A percentile compares a stretch with the other conserved stretches of the same genome.
phyloP scores from a whole-genome alignment of 495 filamentous ascomycete species.

The Cercophora newfieldiana region DNA sequence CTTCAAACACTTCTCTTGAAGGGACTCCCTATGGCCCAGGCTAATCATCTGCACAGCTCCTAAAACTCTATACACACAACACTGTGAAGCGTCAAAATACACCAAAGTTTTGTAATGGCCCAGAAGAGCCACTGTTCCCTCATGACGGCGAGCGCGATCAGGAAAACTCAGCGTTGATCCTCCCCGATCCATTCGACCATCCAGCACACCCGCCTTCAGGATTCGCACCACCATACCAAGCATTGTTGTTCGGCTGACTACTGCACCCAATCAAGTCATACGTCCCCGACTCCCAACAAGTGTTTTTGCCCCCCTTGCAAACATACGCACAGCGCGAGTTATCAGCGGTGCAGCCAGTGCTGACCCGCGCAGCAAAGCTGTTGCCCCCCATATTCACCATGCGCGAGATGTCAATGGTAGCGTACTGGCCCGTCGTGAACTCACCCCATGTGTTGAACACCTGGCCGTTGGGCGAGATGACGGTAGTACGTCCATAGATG shows the following conservation, averaged over 20 bases:
- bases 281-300: slow-evolving; percentile 16
- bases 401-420: slow-evolving; percentile 32
- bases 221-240: slow-evolving; percentile 2
- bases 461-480: slow-evolving; percentile 21
- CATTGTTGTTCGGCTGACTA: slow-evolving; percentile 9
- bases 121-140: no score
- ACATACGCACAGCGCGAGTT: slow-evolving; percentile 20
- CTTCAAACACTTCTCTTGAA: no score
- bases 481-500: slow-evolving; percentile 7
- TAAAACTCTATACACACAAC: no score
- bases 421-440: slow-evolving; percentile 25
- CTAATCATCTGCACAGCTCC: no score
- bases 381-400: slow-evolving; percentile 37
- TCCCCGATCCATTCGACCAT: slow-evolving; percentile 14
- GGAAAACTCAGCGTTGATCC: slow-evolving; percentile 11
- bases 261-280: slow-evolving; percentile 26
- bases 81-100: no score
- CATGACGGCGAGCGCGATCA: no score
- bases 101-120: no score
- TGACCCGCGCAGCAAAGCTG: slow-evolving; percentile 19
- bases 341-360: slow-evolving; percentile 19
- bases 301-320: slow-evolving; percentile 18
- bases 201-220: slow-evolving; percentile 17
- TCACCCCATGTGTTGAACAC: slow-evolving; percentile 37
- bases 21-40: no score